Evolutionary conservation across 208 protist species (phyloP), one percentile per base, ranked within the genome.

Genomic region (Leishmania arabica): DNA sequence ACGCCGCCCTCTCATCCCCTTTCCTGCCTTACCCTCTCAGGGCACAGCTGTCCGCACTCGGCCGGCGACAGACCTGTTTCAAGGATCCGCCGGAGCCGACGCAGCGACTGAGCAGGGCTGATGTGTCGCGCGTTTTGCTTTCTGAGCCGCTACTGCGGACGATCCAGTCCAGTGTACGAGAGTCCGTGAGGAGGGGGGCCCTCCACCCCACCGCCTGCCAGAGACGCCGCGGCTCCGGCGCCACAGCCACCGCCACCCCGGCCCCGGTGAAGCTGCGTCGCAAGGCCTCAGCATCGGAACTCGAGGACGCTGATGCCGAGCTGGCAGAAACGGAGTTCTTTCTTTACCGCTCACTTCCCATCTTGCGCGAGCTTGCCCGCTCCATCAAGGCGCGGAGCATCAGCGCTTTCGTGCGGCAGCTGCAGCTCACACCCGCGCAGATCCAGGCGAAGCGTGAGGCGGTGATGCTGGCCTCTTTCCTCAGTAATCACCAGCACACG

Each of bases 371-470:
- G 31, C 75, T 96, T 8, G 88, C 90, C 27, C 69, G 82, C 17
- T 65, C 79, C 21, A 77, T 95, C 11, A 87, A 87, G 70, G 92
- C 91, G 79, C 86, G 86, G 3, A 79, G 85, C 15, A 75, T 84
- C 45, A 80, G 86, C 17, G 19, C 77, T 6, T 89, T 93, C 51
- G 84, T 82, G 21, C 88, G 89, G 68, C 86, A 94, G 71, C 73
- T 95, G 9, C 68, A 88, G 70, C 62, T 88, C 47, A 90, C 85
- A 0, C 89, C 89, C n/a, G 81, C 81, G 7, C 86, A 91, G 75
- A 86, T 96, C 2, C 91, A 90, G 2, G 79, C 79, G 37, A 96
- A 96, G 77, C 90, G 93, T 2, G 93, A 94, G 78, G 81, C 88
- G 56, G 93, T 96, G 19, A 77, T 94, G 79, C 84, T 84, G 31